These are phyloP conservation scores for Scheffersomyces cryptocercus DNA, from an alignment of 1,139 yeast genomes.

Conservation along the genomic window DNA sequence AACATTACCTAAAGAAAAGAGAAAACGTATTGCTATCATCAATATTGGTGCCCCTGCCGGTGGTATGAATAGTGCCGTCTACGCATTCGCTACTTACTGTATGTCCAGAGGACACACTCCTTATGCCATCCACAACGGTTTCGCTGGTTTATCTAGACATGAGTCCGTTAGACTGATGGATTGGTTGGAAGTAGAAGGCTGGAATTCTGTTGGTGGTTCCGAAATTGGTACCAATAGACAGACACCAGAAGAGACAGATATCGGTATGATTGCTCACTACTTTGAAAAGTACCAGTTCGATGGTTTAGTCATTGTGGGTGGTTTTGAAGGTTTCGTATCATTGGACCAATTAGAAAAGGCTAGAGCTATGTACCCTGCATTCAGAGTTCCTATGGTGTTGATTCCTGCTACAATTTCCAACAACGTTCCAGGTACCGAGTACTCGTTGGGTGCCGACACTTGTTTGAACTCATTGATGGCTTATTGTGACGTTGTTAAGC, in stretches of 20 bases:
- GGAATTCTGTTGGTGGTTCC: constrained; percentile 92
- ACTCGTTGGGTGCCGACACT: constrained; percentile 91
- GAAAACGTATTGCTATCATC: constrained; percentile 74
- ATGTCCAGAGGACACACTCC: constrained; percentile 87
- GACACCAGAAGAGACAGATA: constrained; percentile 72
- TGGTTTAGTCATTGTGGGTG: constrained; percentile 89
- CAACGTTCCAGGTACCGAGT: constrained; percentile 97
- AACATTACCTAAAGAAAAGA: constrained; percentile 52
- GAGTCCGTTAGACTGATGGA: constrained; percentile 71
- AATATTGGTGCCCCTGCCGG: constrained; percentile 98
- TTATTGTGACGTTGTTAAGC: constrained; percentile 94
- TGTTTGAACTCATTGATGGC: constrained; percentile 87
- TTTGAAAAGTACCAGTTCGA: constrained; percentile 83
- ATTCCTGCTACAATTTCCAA: constrained; percentile 97
- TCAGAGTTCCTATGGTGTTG: constrained; percentile 90
- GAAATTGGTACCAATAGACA: constrained; percentile 93
- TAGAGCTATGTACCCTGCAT: constrained; percentile 76
- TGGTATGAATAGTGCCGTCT: constrained; percentile 89
- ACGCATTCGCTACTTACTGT: constrained; percentile 90
- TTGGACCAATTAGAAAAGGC: constrained; percentile 77
- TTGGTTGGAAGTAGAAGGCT: constrained; percentile 88
- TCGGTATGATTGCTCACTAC: constrained; percentile 87
- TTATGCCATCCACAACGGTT: constrained; percentile 87
- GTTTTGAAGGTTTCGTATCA: constrained; percentile 89
- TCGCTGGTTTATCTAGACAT: constrained; percentile 82